These are phyloP conservation scores for Blastobotrys serpentis DNA, from an alignment of 1,139 yeast species.

Conservation along the genomic window DNA sequence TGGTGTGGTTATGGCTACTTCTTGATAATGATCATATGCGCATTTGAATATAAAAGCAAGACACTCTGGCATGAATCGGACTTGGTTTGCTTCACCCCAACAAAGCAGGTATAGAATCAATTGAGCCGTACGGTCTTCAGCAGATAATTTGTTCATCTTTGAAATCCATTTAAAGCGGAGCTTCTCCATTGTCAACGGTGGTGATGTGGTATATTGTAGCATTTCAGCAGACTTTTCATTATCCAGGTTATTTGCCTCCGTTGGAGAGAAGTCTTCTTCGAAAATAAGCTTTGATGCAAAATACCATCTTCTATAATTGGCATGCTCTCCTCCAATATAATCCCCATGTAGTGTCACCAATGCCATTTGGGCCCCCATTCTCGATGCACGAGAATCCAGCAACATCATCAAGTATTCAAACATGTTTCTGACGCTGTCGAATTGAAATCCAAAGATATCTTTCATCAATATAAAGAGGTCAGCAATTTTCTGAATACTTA, in stretches of 20 bases:
- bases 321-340: conserved; percentile 67
- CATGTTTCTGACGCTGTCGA: conserved; percentile 71
- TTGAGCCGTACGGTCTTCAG: conserved; percentile 61
- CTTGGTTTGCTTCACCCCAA: conserved; percentile 90
- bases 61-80: conserved; percentile 84
- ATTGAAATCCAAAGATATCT: conserved; percentile 69
- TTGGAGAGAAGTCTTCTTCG: conserved; percentile 46
- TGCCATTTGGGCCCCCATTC: conserved; percentile 72
- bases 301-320: conserved; percentile 71
- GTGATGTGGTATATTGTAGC: neutral
- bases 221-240: neutral
- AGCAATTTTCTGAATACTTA: conserved; percentile 53
- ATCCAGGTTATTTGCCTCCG: conserved; percentile 46
- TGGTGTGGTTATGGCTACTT: conserved; percentile 26
- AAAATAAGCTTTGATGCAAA: conserved; percentile 61
- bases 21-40: conserved; percentile 64
- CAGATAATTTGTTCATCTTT: conserved; percentile 55
- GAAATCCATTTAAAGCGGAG: conserved; percentile 49
- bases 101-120: conserved; percentile 66
- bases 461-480: conserved; percentile 62
- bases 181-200: conserved; percentile 1
- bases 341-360: conserved; percentile 70
- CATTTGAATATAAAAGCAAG: conserved; percentile 77
- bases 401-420: conserved; percentile 75
- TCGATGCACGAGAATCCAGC: conserved; percentile 71